A percentile compares a stretch with the other conserved stretches of the same genome.
Evolutionary conservation across 768 basidiomycete genomes (phyloP).

Genomic region (Pulveroboletus sp.): DNA sequence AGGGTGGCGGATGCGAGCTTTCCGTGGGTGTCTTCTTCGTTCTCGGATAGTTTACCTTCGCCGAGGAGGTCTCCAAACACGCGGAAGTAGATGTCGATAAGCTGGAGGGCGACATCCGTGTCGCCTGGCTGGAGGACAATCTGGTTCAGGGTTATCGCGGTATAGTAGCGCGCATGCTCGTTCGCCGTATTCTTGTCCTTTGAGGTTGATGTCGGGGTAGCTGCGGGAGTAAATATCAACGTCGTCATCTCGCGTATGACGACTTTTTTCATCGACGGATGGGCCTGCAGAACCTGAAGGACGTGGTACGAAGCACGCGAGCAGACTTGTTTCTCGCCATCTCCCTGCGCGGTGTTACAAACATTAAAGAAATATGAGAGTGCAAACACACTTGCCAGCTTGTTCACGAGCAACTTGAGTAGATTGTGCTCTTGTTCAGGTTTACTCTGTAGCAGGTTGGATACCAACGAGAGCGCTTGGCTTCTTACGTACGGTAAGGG

Average conservation of each 20-base stretch:
- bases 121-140: constrained; percentile 71
- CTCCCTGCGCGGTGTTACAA: constrained; percentile 54
- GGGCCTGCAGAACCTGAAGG: constrained; percentile 83
- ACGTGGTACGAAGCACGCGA: constrained; percentile 89
- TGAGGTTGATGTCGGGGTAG: constrained; percentile 6
- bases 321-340: constrained; percentile 82
- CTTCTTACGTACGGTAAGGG: constrained; percentile 85
- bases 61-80: constrained; percentile 88
- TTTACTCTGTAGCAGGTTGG: constrained; percentile 79
- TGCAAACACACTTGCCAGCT: constrained; percentile 57
- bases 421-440: constrained; percentile 99
- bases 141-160: constrained; percentile 93
- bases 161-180: constrained; percentile 85
- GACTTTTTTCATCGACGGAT: constrained; percentile 90
- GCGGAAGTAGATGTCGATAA: constrained; percentile 92
- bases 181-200: constrained; percentile 41
- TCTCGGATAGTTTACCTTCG: constrained; percentile 39
- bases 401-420: constrained; percentile 88
- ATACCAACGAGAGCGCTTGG: constrained; percentile 75
- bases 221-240: constrained; percentile 49
- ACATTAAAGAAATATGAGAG: background rate
- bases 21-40: constrained; percentile 66
- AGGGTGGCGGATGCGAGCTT: constrained; percentile 86
- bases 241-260: constrained; percentile 84
- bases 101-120: constrained; percentile 66